Percentiles rank a stretch among this genome's conserved stretches.
These are phyloP conservation scores for Solanum bulbocastanum DNA, from an alignment of 257 asterid species.

Conservation along the genomic window DNA sequence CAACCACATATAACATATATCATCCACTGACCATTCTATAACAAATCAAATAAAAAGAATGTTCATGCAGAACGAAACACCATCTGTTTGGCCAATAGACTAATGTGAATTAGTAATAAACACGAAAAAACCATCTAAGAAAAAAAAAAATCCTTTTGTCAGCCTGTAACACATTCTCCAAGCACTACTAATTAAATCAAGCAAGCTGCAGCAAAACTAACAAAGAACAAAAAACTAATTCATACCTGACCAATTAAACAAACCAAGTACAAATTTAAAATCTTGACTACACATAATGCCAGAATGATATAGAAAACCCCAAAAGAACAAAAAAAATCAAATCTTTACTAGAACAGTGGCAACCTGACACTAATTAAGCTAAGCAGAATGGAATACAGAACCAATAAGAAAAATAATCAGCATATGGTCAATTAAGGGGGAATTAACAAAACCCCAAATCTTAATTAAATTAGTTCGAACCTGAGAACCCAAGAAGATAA, in stretches of 20 bases:
- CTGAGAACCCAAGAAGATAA: conserved; percentile 85
- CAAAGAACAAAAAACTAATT: not conserved
- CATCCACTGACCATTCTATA: not conserved
- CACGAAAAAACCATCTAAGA: not conserved
- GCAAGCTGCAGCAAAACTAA: not conserved
- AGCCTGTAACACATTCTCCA: not conserved
- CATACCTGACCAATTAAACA: not conserved
- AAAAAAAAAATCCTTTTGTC: not conserved
- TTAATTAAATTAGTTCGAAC: conserved; percentile 11
- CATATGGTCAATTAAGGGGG: not conserved
- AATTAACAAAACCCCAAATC: not conserved
- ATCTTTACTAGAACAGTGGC: not conserved
- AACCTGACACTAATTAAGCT: not conserved
- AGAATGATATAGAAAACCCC: not conserved
- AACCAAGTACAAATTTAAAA: conserved; percentile 1
- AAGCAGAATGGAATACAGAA: not conserved
- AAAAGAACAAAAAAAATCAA: not conserved
- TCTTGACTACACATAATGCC: not conserved
- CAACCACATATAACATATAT: not conserved
- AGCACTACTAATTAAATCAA: not conserved
- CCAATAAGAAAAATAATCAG: not conserved
- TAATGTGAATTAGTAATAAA: not conserved
- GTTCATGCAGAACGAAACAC: not conserved
- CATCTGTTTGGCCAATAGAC: not conserved
- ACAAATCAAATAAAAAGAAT: not conserved